Base-by-base conservation (phyloP, 1,284 basidiomycete species). In the Naganishia sp. region DNA sequence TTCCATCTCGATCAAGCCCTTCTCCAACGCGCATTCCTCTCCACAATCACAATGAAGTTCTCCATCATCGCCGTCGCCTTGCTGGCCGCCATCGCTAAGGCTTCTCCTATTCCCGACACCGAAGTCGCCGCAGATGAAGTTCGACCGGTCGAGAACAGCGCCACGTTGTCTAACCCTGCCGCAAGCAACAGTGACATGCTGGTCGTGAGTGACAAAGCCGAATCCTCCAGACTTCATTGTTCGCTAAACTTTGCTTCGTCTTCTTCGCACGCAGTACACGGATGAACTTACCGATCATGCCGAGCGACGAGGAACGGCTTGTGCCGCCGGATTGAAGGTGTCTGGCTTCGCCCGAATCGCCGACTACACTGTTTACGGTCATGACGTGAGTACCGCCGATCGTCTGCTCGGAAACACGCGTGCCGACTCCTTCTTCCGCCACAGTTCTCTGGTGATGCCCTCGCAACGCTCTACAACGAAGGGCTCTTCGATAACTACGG, bases 61-160 rank as follows among this genome's bases (percentile, higher is more conserved):
- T 88, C 85, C 7, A 89, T 90, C 73, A 88, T 90, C 66, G 82
- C 90, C 76, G 81, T 81, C 57, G 83, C 85, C 1, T 64, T 64
- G 59, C 53, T 65, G 59, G 48, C 55, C 25, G 54, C 55, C 55
- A 43, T 70, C 39, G 54, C 46, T 68, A 50, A 65, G 21, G 55
- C 55, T 7, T 16, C 42, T 21, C 49, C 64, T 4, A 45, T 65
- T 39, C 49, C 64, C n/a, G 55, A 52, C 28, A 6, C 31, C 15
- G 48, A 28, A 28, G 43, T 46, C 23, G 55, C 43, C 25, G 9
- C 43, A 6, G 55, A 57, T n/a, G 39, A 28, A 13, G 25, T 21
- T 31, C 55, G 43, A 46, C 31, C 18, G 21, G 36, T 39, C 36
- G 59, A 61, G 7, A 52, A 33, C 39, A 21, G 33, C 16, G 48